A percentile compares a stretch with the other conserved stretches of the same genome.
These are phyloP conservation scores for Tetrahymena malaccensis DNA, from an alignment of 73 alveolate species.

Conservation along the genomic window DNA sequence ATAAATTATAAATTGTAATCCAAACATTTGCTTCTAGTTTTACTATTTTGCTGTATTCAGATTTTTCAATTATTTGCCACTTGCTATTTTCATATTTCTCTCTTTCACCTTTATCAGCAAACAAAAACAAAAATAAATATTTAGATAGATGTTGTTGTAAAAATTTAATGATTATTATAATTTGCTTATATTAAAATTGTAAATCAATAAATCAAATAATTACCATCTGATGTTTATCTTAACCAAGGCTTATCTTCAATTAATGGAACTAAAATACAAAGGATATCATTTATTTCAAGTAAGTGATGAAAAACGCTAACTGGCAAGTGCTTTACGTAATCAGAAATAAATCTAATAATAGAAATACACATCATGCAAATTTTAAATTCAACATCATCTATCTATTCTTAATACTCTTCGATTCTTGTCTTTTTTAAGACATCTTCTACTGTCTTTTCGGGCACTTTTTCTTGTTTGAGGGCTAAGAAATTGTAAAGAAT, in stretches of 20 bases:
- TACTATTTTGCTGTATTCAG: constrained; percentile 65
- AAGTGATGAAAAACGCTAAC: constrained; percentile 95
- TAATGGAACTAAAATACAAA: constrained; percentile 93
- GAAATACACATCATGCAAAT: constrained; percentile 63
- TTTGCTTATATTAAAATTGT: too few relatives aligned
- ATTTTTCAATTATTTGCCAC: constrained; percentile 53
- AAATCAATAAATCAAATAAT: background rate
- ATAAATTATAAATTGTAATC: constrained; percentile 95
- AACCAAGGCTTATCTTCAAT: constrained; percentile 98
- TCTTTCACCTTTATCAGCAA: constrained; percentile 6
- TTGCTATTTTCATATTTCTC: constrained; percentile 89
- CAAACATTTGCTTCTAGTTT: constrained; percentile 94
- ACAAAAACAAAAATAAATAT: background rate
- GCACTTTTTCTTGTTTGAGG: constrained; percentile 40
- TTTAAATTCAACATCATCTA: constrained; percentile 66
- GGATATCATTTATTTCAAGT: constrained; percentile 96
- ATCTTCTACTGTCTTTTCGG: constrained; percentile 50
- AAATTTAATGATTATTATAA: too few relatives aligned
- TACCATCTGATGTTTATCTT: constrained; percentile 67
- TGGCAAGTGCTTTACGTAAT: constrained; percentile 88
- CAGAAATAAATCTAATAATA: constrained; percentile 94
- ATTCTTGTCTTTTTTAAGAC: constrained; percentile 63
- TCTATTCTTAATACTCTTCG: constrained; percentile 81
- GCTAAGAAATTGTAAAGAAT: background rate
- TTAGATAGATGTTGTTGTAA: too few relatives aligned